Percentiles rank a stretch among this genome's conserved stretches.
Evolutionary conservation across 495 filamentous ascomycete genomes (phyloP).

Genomic region (Penicillium longicatenatum): DNA sequence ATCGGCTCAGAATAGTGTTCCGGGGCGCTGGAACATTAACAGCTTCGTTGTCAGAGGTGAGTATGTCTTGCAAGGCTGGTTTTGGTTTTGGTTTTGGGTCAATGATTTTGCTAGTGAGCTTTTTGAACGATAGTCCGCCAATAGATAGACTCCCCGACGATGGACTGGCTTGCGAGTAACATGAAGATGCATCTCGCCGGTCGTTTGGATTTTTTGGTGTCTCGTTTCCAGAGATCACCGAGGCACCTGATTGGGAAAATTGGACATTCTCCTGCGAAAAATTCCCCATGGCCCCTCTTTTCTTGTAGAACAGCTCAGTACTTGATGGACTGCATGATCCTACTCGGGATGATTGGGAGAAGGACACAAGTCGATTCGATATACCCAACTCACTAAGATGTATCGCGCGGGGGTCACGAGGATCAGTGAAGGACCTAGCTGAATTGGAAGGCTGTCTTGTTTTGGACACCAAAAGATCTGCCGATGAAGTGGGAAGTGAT

Average conservation of each 20-base stretch:
- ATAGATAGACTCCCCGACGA: constrained; percentile 7
- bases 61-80: background rate
- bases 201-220: constrained; percentile 11
- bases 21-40: background rate
- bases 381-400: constrained; percentile 41
- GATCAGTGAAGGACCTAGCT: constrained; percentile 17
- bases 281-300: constrained; percentile 19
- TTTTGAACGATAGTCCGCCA: constrained; percentile 1
- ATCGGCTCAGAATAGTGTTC: constrained; percentile 23
- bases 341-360: constrained; percentile 24
- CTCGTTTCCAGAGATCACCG: constrained; percentile 9
- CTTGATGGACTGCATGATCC: constrained; percentile 28
- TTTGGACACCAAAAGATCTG: constrained; percentile 31
- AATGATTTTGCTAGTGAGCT: background rate
- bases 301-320: constrained; percentile 18
- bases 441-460: constrained; percentile 23
- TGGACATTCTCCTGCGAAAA: constrained; percentile 20
- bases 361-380: constrained; percentile 31
- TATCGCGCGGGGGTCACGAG: constrained; percentile 25
- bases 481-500: constrained; percentile 19
- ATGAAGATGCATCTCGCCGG: constrained; percentile 27
- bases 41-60: background rate
- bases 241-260: constrained; percentile 5
- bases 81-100: background rate
- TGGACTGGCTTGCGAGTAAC: constrained; percentile 27